Evolutionary conservation across 1,284 basidiomycete genomes (phyloP).

Genomic region (Spongispora temasekensis): DNA sequence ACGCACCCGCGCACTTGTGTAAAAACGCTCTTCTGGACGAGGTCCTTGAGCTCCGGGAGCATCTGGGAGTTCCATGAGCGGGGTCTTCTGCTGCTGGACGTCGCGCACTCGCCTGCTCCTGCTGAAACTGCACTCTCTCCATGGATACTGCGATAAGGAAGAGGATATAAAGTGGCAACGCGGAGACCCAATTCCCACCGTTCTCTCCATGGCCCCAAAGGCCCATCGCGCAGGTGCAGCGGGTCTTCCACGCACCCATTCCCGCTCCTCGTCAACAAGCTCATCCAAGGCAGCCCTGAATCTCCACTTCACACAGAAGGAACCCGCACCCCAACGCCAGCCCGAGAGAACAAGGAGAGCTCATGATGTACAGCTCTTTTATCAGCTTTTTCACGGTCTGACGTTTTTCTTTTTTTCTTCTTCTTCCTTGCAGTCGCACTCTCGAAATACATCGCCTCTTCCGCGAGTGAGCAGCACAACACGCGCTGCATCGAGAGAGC

Average conservation of each 20-base stretch:
- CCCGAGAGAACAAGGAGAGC: constrained; percentile 55
- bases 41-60: constrained; percentile 94
- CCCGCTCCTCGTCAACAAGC: constrained; percentile 57
- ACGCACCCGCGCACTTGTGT: constrained; percentile 58
- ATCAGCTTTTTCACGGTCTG: constrained; percentile 16
- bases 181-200: constrained; percentile 36
- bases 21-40: constrained; percentile 87
- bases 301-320: constrained; percentile 70
- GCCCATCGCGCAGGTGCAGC: constrained; percentile 44
- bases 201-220: constrained; percentile 48
- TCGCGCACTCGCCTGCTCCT: constrained; percentile 69
- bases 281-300: constrained; percentile 57
- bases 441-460: constrained; percentile 40
- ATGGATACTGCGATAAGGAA: constrained; percentile 47
- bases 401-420: constrained; percentile 6
- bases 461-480: constrained; percentile 50
- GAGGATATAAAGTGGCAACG: constrained; percentile 25
- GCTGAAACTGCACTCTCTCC: constrained; percentile 94
- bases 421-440: constrained; percentile 28
- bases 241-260: constrained; percentile 56
- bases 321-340: constrained; percentile 43
- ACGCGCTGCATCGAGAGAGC: constrained; percentile 54
- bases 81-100: background rate
- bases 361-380: constrained; percentile 44
- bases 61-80: constrained; percentile 51